A percentile compares a stretch with the other conserved stretches of the same genome.
phyloP scores from a whole-genome alignment of 495 filamentous ascomycete genomes.

The Cryomyces antarcticus region DNA sequence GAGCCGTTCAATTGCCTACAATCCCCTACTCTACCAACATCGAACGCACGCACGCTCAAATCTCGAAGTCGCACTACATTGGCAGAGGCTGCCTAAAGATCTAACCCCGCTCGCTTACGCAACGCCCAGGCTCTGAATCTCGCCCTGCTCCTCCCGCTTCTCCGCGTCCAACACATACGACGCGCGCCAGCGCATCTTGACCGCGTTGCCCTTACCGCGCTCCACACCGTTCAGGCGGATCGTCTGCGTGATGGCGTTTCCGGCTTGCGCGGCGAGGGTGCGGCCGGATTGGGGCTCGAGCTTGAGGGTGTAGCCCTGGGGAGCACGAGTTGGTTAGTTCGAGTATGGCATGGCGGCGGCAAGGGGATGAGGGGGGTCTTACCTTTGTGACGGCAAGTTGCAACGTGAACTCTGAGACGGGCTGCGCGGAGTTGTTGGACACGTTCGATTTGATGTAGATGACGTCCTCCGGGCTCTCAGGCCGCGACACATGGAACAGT shows the following conservation, averaged over 20 bases:
- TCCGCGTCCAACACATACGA: slow-evolving; percentile 51
- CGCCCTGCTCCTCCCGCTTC: slow-evolving; percentile 59
- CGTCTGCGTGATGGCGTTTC: slow-evolving; percentile 60
- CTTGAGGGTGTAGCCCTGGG: slow-evolving; percentile 55
- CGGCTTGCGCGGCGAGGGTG: slow-evolving; percentile 48
- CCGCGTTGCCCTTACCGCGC: slow-evolving; percentile 44
- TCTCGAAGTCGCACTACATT: too few relatives aligned
- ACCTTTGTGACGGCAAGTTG: slow-evolving; percentile 89
- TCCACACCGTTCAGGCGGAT: slow-evolving; percentile 59
- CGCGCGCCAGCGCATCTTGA: slow-evolving; percentile 79
- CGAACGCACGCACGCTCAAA: too few relatives aligned
- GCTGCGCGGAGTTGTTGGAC: slow-evolving; percentile 52
- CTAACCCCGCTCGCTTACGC: slow-evolving; percentile 18
- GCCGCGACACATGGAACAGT: slow-evolving; percentile 26
- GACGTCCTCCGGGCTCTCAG: slow-evolving; percentile 21
- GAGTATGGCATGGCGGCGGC: neutral
- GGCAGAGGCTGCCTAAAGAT: too few relatives aligned
- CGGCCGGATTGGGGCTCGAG: slow-evolving; percentile 71
- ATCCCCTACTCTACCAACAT: too few relatives aligned
- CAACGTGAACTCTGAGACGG: slow-evolving; percentile 65
- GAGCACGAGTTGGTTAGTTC: neutral
- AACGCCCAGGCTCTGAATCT: slow-evolving; percentile 69
- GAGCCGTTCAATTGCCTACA: too few relatives aligned
- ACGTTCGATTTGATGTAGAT: slow-evolving; percentile 45
- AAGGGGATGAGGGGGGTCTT: slow-evolving; percentile 7